phyloP scores from a whole-genome alignment of 805 yeast species.

The Saccharomycopsis sp. region DNA sequence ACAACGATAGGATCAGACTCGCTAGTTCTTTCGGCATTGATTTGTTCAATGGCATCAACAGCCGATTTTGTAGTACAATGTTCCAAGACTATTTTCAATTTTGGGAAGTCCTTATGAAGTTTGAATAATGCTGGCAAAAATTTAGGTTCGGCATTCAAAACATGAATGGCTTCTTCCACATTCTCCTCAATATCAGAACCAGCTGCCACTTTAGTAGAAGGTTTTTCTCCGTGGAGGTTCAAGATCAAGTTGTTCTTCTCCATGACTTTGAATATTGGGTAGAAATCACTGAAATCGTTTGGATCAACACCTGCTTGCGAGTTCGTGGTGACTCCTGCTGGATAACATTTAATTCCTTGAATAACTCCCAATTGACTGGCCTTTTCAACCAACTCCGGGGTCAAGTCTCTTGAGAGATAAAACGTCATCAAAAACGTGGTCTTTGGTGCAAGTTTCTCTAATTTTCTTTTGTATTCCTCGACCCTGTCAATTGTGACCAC shows the following conservation, averaged over 20 bases:
- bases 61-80: conserved; percentile 95
- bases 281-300: conserved; percentile 81
- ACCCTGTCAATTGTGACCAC: conserved; percentile 71
- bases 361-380: conserved; percentile 69
- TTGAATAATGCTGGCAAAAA: conserved; percentile 84
- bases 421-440: conserved; percentile 91
- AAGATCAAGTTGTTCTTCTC: conserved; percentile 69
- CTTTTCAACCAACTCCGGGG: conserved; percentile 76
- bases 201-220: conserved; percentile 37
- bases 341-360: conserved; percentile 91
- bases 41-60: conserved; percentile 60
- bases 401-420: conserved; percentile 68
- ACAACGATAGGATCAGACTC: conserved; percentile 45
- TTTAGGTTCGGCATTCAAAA: conserved; percentile 87
- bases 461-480: conserved; percentile 54
- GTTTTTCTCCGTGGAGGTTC: conserved; percentile 95
- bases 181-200: conserved; percentile 30
- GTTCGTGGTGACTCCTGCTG: conserved; percentile 99
- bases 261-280: conserved; percentile 87
- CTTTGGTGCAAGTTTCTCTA: conserved; percentile 64
- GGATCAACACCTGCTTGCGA: conserved; percentile 89
- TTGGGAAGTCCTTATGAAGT: conserved; percentile 78
- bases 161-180: conserved; percentile 65
- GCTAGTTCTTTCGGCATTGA: conserved; percentile 41
- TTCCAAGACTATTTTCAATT: conserved; percentile 78